Evolutionary conservation across 2,329 filamentous ascomycete species (phyloP).

Genomic region (Neopestalotiopsis rosae): DNA sequence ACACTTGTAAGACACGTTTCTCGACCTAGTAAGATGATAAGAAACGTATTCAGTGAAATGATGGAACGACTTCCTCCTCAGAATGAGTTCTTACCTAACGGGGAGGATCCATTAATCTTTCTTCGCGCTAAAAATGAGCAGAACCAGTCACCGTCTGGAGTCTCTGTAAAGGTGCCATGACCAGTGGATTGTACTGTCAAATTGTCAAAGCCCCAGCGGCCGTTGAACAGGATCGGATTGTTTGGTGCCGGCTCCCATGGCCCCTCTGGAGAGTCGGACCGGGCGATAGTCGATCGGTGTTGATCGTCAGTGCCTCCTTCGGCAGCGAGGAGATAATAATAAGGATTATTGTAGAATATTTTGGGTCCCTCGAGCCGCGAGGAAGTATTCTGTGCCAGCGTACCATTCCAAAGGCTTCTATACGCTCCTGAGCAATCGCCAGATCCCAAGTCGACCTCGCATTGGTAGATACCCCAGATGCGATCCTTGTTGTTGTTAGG

Average conservation of each 20-base stretch:
- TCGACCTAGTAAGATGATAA: background rate
- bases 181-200: background rate
- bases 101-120: constrained; percentile 3
- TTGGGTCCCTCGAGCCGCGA: constrained; percentile 45
- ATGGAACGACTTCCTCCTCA: background rate
- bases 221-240: constrained; percentile 44
- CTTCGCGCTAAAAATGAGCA: background rate
- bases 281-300: constrained; percentile 43
- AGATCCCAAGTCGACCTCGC: constrained; percentile 26
- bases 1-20: constrained; percentile 1
- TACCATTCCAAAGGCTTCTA: constrained; percentile 29
- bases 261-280: constrained; percentile 38
- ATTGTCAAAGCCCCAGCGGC: constrained; percentile 30
- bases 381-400: constrained; percentile 35
- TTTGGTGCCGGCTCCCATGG: constrained; percentile 40
- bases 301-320: constrained; percentile 48
- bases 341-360: constrained; percentile 43
- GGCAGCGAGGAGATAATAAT: constrained; percentile 50
- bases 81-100: background rate
- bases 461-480: constrained; percentile 30
- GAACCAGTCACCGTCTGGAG: background rate
- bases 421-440: constrained; percentile 28
- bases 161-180: background rate
- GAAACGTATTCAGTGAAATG: background rate
- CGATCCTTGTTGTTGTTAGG: constrained; percentile 25